These are phyloP conservation scores for Copromyces sp. DNA, from an alignment of 495 filamentous ascomycete genomes.

Conservation along the genomic window DNA sequence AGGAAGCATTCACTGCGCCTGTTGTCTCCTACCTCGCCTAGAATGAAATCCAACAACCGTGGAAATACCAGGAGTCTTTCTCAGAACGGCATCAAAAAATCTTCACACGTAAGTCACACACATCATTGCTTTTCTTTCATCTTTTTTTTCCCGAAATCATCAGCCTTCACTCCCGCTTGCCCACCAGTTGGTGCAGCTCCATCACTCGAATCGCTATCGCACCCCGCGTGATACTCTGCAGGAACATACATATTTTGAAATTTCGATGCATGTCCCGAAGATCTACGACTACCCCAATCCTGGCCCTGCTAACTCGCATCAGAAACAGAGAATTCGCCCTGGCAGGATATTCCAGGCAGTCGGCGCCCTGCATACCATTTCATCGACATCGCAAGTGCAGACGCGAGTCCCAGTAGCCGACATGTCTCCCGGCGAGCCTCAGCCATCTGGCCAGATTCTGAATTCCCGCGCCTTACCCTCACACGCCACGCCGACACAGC, in stretches of 20 bases:
- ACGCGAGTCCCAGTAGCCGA: not conserved
- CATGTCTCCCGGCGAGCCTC: not conserved
- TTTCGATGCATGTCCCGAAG: not conserved
- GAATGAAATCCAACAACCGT: not conserved
- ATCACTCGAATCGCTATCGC: not conserved
- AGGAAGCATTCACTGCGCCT: not conserved
- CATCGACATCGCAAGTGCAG: not conserved
- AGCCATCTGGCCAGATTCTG: not conserved
- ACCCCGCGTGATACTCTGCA: not conserved
- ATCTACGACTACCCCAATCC: not conserved
- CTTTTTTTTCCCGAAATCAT: not conserved
- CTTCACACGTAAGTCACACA: not conserved
- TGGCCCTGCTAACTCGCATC: not conserved
- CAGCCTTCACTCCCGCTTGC: not conserved
- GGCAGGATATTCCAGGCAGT: not conserved
- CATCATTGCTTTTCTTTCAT: not conserved
- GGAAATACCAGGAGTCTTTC: not conserved
- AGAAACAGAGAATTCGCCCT: not conserved
- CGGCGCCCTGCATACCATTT: not conserved
- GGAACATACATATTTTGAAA: not conserved
- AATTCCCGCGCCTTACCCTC: not conserved
- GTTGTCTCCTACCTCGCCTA: not conserved
- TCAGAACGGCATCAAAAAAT: not conserved
- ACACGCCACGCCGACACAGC: not conserved
- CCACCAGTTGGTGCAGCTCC: not conserved